phyloP scores from a whole-genome alignment of 2,329 filamentous ascomycete genomes.

The Colletotrichum zoysiae region DNA sequence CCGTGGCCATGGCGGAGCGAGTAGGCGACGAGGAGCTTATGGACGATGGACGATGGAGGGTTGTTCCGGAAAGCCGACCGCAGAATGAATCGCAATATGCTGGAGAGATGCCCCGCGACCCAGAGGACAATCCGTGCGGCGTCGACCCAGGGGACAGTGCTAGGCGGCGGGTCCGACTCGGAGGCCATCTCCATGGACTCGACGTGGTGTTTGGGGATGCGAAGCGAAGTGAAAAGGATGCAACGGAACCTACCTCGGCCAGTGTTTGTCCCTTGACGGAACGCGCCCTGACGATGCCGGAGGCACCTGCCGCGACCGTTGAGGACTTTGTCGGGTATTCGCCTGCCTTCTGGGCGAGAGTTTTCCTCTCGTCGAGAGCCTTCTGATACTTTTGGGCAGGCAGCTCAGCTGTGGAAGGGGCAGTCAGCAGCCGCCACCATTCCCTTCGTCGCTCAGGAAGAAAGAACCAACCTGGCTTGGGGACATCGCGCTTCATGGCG shows the following conservation, averaged over 20 bases:
- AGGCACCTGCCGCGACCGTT: constrained; percentile 53
- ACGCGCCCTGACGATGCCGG: constrained; percentile 44
- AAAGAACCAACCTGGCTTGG: constrained; percentile 57
- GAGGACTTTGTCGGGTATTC: constrained; percentile 61
- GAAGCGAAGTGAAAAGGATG: not conserved
- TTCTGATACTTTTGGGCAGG: constrained; percentile 68
- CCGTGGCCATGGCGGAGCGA: constrained; percentile 1
- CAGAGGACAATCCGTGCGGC: constrained; percentile 15
- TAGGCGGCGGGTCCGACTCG: not conserved
- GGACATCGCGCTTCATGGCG: constrained; percentile 64
- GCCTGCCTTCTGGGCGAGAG: constrained; percentile 64
- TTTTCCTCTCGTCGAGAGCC: constrained; percentile 61
- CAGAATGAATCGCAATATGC: constrained; percentile 5
- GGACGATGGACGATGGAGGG: not conserved
- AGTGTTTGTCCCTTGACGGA: constrained; percentile 28
- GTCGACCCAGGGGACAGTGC: constrained; percentile 10
- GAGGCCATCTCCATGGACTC: constrained; percentile 20
- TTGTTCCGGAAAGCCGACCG: constrained; percentile 5
- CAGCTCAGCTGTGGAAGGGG: constrained; percentile 53
- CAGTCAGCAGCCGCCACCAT: constrained; percentile 23
- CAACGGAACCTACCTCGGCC: constrained; percentile 26
- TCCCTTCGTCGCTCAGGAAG: constrained; percentile 30
- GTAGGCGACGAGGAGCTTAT: constrained; percentile 15
- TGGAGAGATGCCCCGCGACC: constrained; percentile 17
- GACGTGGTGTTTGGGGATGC: constrained; percentile 7